Evolutionary conservation across 1,284 basidiomycete genomes (phyloP), one percentile per base, ranked within the genome.

Genomic region (Takashimella tepidaria): DNA sequence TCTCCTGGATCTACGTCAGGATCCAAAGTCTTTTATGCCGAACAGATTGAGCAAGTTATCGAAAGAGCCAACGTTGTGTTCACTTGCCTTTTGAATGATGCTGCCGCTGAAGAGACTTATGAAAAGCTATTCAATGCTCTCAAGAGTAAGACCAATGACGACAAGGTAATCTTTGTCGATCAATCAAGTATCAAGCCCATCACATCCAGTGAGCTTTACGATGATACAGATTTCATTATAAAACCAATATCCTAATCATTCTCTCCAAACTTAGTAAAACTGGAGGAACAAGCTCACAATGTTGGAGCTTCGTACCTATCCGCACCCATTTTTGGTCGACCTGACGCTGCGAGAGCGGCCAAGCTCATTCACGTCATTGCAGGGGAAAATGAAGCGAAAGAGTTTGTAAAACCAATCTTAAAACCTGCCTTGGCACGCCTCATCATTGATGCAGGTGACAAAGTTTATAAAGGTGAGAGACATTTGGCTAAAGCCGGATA

Each of bases 391-490:
- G 51, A 50, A 8, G 58, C 56, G 2, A 56, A 58, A 27, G 55
- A 61, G 27, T 47, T 44, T 10, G 54, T 72, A 22, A 55, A 49
- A 41, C 60, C 59, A 1, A 11, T 69, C 1, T 45, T 69, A n/a
- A 47, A 57, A 2, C 53, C 54, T 16, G 45, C 45, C 4, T 50
- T 46, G 5, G 22, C 68, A 2, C 63, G 66, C 4, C 54, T 60
- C 6, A 45, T 61, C 5, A 57, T 72, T 21, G 64, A 69, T 41
- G 56, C 66, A 4, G 69, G 69, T n/a, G 56, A 64, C 11, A 63
- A 72, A 54, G 66, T 66, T 16, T 59, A 51, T 24, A 65, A 67
- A 50, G 69, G 69, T 69, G 42, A 51, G 62, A 50, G n/a, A n/a
- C n/a, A n/a, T n/a, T n/a, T n/a, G n/a, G n/a, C n/a, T n/a, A n/a